Evolutionary conservation across 768 basidiomycete genomes (phyloP), one percentile per base, ranked within the genome.

Genomic region (Suillus weaverae): DNA sequence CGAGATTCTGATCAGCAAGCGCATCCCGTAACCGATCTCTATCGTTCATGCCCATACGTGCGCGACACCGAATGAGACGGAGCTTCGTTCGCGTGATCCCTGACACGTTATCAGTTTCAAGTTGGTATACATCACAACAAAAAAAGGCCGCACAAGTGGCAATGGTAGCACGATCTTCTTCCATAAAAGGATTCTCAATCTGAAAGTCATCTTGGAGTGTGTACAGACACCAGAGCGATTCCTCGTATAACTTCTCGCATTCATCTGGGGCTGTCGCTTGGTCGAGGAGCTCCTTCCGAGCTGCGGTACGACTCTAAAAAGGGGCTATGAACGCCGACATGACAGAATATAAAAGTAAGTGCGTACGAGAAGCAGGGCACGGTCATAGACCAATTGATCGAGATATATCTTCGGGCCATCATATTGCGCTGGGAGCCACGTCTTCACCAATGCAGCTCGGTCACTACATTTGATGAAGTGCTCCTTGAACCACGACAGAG

Each of bases 401-500:
- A 97, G 84, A 80, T 89, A 96, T 62, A 86, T 88, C 72, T 88
- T 89, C 0, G 91, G 88, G 1, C 92, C 92, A 22, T 89, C 86
- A 65, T 95, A 92, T 63, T 92, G 91, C 60, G 85, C 85, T 6
- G 92, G 92, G 16, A 94, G 75, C 92, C 93, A 94, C 0, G 91
- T 92, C 84, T 92, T 94, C 50, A 94, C 90, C 20, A 92, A 76
- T 55, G 93, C 89, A 20, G 94, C 93, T 46, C 96, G 92, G 64
- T 97, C 95, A 71, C 93, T 92, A 72, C 94, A 97, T 73, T 96
- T 95, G 71, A 95, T 87, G 75, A 97, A 99, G 67, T 95, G 90
- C 14, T 90, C 88, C 72, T 91, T 92, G 79, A 97, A 95, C 96
- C 95, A 99, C 61, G 86, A 78, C 43, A 93, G 79, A 7, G 92